Evolutionary conservation across 2,329 filamentous ascomycete species (phyloP), one percentile per base, ranked within the genome.

Genomic region (Trichoderma koningiopsis): DNA sequence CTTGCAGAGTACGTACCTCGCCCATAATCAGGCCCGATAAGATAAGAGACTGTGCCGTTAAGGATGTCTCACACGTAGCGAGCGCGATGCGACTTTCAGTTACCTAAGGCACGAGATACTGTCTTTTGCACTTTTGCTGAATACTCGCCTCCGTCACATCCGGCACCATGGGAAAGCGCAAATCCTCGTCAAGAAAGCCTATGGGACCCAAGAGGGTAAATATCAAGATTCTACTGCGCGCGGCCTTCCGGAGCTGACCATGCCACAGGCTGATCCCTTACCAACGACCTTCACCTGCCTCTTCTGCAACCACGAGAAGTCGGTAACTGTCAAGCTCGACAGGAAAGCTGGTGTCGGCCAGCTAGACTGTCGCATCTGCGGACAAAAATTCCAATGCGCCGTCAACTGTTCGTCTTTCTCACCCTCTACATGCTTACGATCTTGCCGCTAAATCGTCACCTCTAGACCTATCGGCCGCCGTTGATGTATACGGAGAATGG

Each of bases 401-500:
- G 94, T 97, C 77, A 97, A 97, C 79, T 97, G 94, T 96, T 83
- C 75, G 89, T 72, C 64, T 58, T 37, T 52, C 31, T 22, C 7
- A 33, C 40, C 33, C 3, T n/a, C 40, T 37, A 13, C 37, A 27
- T 57, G 22, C 13, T 13, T 11, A 57, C 74, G 70, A 70, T 72
- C 72, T 68, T 31, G 40, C 27, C 67, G 66, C 70, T 75, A 53
- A 49, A 73, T 72, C 70, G 59, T 53, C 49, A 68, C 16, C 40
- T 57, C 16, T 60, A 97, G 93, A 96, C 79, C 89, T 98, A 31
- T 96, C 93, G 31, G 92, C 92, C 16, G 88, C 93, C 0, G 94
- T 99, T 58, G 96, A 99, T 78, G 95, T 99, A 8, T 99, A 99
- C 78, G 92, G 93, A 40, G 96, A 98, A 80, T 99, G 96, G 96